Conservation (phyloP, 768 basidiomycete species). For the Lactarius vividus region DNA sequence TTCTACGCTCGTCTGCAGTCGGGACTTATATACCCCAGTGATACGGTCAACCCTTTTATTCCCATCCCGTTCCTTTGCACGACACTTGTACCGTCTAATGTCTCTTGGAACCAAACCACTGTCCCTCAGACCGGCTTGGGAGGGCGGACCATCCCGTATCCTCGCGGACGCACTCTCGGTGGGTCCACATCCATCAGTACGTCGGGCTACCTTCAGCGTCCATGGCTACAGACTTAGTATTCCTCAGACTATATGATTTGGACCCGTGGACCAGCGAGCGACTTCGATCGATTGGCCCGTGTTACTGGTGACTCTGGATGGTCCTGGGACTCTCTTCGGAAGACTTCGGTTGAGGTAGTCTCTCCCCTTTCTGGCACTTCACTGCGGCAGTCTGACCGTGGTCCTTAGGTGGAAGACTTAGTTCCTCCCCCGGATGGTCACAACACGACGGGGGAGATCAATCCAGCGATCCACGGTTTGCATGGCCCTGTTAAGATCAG, state of each 20-base stretch:
- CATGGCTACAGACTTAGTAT: neutral
- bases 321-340: constrained; percentile 27
- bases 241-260: constrained; percentile 16
- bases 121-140: constrained; percentile 21
- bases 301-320: constrained; percentile 25
- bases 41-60: neutral
- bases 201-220: neutral
- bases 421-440: constrained; percentile 20
- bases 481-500: constrained; percentile 29
- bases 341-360: constrained; percentile 7
- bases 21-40: neutral
- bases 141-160: constrained; percentile 20
- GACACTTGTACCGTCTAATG: constrained; percentile 12
- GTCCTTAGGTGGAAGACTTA: constrained; percentile 7
- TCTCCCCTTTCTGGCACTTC: neutral
- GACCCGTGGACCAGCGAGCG: constrained; percentile 25
- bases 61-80: constrained; percentile 10
- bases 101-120: constrained; percentile 30
- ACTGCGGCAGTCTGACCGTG: neutral
- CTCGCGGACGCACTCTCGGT: constrained; percentile 26
- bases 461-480: constrained; percentile 30
- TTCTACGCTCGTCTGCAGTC: neutral
- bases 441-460: constrained; percentile 29
- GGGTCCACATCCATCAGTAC: constrained; percentile 28
- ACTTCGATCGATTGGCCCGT: constrained; percentile 27